Evolutionary conservation across 208 protist genomes (phyloP).

Genomic region (Kentomonas sorsogonicus): DNA sequence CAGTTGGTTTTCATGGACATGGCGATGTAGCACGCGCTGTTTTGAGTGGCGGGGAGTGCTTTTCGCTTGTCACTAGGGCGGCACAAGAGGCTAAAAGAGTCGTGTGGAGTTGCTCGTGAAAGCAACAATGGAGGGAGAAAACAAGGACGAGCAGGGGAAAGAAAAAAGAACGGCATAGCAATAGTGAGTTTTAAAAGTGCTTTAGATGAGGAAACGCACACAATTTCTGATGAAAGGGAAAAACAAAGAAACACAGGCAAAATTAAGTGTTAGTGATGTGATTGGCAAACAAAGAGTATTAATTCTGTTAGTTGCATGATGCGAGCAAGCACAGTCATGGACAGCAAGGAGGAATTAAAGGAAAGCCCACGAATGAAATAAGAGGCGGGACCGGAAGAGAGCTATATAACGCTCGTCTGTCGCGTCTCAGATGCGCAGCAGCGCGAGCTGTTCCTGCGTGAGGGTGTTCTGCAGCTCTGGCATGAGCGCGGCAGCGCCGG

Average conservation of each 20-base stretch:
- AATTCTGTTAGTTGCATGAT: no score
- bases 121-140: conserved; percentile 15
- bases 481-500: conserved; percentile 24
- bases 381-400: conserved; percentile 14
- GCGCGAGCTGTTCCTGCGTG: conserved; percentile 33
- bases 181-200: background rate
- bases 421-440: conserved; percentile 38
- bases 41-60: no score
- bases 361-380: background rate
- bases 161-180: conserved; percentile 4
- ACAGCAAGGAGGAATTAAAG: no score
- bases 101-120: no score
- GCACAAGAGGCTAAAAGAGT: no score
- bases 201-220: background rate
- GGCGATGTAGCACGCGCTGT: no score
- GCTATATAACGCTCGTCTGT: background rate
- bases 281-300: no score
- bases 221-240: background rate
- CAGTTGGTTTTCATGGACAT: no score
- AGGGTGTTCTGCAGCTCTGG: conserved; percentile 33
- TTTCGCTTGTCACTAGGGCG: no score
- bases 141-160: background rate
- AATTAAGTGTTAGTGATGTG: no score
- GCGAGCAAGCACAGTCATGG: no score
- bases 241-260: background rate